Conservation (phyloP, 2,329 filamentous ascomycete species). For the Botrytis squamosa region DNA sequence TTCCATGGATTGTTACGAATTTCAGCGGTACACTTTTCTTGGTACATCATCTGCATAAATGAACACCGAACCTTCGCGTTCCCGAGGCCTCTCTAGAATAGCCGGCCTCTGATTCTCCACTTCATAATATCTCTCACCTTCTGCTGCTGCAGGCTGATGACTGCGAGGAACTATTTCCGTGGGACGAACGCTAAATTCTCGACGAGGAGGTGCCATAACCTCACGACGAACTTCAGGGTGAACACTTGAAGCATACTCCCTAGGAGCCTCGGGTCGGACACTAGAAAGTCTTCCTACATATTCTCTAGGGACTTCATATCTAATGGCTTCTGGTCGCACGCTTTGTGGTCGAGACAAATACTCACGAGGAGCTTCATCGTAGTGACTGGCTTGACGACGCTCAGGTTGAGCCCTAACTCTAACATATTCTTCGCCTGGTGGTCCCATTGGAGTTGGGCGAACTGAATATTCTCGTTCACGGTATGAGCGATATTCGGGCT, state of each 20-base stretch:
- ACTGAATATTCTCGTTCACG: slow-evolving; percentile 58
- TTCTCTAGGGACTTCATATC: slow-evolving; percentile 45
- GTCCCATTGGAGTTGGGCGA: slow-evolving; percentile 43
- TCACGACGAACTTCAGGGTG: slow-evolving; percentile 39
- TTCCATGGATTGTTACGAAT: background rate
- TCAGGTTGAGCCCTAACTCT: slow-evolving; percentile 44
- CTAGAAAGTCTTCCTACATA: slow-evolving; percentile 48
- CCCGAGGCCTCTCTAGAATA: slow-evolving; percentile 36
- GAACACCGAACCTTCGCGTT: slow-evolving; percentile 36
- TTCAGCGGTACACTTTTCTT: slow-evolving; percentile 37
- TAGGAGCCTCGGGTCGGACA: slow-evolving; percentile 37
- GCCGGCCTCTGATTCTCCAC: slow-evolving; percentile 31
- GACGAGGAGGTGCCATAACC: slow-evolving; percentile 30
- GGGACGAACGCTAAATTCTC: slow-evolving; percentile 38
- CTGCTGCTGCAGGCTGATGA: slow-evolving; percentile 28
- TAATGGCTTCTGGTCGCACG: slow-evolving; percentile 51
- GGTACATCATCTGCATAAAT: slow-evolving; percentile 37
- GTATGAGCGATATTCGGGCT: slow-evolving; percentile 50
- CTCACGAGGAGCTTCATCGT: slow-evolving; percentile 51
- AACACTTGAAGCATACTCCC: slow-evolving; percentile 41
- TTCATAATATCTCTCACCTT: slow-evolving; percentile 35
- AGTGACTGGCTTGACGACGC: slow-evolving; percentile 36
- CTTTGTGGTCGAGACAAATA: slow-evolving; percentile 50
- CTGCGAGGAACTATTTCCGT: slow-evolving; percentile 31
- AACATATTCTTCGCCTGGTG: slow-evolving; percentile 43